phyloP scores from a whole-genome alignment of 106 monocot species.

The Dendrobium huoshanense region DNA sequence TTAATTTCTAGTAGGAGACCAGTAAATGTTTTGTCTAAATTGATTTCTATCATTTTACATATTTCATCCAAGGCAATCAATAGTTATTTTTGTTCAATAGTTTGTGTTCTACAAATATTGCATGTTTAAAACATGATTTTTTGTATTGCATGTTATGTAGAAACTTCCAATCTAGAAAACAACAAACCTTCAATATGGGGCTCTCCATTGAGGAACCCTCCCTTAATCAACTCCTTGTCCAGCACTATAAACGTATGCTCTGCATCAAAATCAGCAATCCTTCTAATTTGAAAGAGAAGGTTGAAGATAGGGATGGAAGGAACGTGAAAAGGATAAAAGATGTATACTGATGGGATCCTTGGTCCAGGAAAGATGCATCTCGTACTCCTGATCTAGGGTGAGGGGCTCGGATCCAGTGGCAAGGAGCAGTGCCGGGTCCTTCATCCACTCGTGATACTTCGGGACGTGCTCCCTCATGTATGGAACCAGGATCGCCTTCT shows the following conservation, averaged over 20 bases:
- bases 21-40: no score
- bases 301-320: neutral
- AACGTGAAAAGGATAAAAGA: neutral
- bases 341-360: slow-evolving; percentile 2
- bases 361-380: slow-evolving; percentile 27
- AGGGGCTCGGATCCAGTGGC: slow-evolving; percentile 94
- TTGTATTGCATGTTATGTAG: no score
- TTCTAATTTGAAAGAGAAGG: neutral
- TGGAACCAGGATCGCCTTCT: slow-evolving; percentile 76
- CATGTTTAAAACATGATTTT: no score
- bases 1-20: no score
- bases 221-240: slow-evolving; percentile 23
- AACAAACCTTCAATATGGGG: slow-evolving; percentile 21
- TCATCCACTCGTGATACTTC: slow-evolving; percentile 88
- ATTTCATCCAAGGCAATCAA: no score
- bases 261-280: slow-evolving; percentile 3
- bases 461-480: slow-evolving; percentile 94
- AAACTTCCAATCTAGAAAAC: neutral
- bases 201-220: slow-evolving; percentile 16
- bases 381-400: slow-evolving; percentile 34
- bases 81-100: no score
- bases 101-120: no score
- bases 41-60: no score
- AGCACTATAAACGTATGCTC: slow-evolving; percentile 28
- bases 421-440: slow-evolving; percentile 70